Base-by-base conservation (phyloP, 1,284 basidiomycete genomes). In the Anthracocystis panici-leucophaei region DNA sequence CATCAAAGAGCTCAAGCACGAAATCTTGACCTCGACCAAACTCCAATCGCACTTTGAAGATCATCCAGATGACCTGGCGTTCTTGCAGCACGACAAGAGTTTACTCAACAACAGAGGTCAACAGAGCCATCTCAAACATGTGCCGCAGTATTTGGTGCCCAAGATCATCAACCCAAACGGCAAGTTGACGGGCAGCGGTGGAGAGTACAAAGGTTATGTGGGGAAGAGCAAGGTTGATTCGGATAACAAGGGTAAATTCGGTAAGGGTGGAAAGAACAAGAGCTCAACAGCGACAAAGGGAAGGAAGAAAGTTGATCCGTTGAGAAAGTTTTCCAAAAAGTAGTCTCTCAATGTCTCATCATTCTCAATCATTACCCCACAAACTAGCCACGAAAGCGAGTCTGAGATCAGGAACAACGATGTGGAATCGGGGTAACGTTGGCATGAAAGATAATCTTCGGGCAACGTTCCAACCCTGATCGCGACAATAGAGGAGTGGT, bases 11-110 rank as follows among this genome's bases (percentile, higher is more conserved):
- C 87, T 99, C 79, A 96, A 97, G 86, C 87, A 91, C 51, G 97
- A 99, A 86, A 92, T 99, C 50, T 85, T 99, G 78, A 96, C 97
- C 84, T 94, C 92, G 52, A 93, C 97, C 79, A 98, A 96, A 86
- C 89, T 99, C 62, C 80, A 97, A 93, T 93, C 95, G 2, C 96
- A 99, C 86, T 99, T 99, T 72, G 95, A 98, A 81, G 95, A 98
- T 81, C 96, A 99, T 83, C 97, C 97, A 0, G 88, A 93, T 9
- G 96, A 98, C 83, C 88, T 98, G 20, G 94, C 94, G 57, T 98
- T 92, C 84, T 88, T 99, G 33, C 90, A 94, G 7, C 97, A 99
- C 86, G 97, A 99, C 86, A 94, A 95, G 78, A 92, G 95, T 2
- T 87, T 98, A 12, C 93, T 96, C 82, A 93, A 94, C 0, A 91